Conservation (phyloP, 305 asterid species). For the Fraxinus nigra region DNA sequence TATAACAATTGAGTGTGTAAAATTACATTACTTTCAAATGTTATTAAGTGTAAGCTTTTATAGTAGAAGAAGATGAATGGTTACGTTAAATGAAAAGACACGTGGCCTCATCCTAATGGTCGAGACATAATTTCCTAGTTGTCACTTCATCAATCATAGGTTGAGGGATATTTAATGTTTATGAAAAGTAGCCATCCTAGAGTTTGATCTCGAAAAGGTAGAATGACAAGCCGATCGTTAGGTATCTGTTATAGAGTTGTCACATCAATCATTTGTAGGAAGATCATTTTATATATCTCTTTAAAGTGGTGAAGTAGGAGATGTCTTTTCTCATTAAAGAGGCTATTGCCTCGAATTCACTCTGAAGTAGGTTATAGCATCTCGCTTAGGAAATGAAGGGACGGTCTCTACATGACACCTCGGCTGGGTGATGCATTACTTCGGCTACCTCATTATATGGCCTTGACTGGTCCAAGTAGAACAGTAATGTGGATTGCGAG, state of each 20-base stretch:
- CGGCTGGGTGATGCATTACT: not conserved
- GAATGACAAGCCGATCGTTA: not conserved
- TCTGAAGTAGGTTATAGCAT: not conserved
- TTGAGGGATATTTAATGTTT: not conserved
- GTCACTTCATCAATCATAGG: not conserved
- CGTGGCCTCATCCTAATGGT: not conserved
- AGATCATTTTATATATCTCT: not conserved
- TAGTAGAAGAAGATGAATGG: not conserved
- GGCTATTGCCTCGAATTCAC: not conserved
- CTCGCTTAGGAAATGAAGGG: not conserved
- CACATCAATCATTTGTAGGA: not conserved
- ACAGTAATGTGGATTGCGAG: not conserved
- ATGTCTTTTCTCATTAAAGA: not conserved
- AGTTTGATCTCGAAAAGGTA: not conserved
- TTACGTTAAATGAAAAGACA: not conserved
- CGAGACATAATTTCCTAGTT: not conserved
- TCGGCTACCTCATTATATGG: not conserved
- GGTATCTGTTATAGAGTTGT: not conserved
- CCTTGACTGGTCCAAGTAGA: not conserved
- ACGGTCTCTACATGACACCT: not conserved
- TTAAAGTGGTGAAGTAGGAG: not conserved
- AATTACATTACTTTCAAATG: not conserved
- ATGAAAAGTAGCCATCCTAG: not conserved
- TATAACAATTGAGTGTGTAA: not conserved
- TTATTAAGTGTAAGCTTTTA: not conserved